Evolutionary conservation across 2,329 filamentous ascomycete species (phyloP), one percentile per base, ranked within the genome.

Genomic region (Sporothrix dimorphospora): DNA sequence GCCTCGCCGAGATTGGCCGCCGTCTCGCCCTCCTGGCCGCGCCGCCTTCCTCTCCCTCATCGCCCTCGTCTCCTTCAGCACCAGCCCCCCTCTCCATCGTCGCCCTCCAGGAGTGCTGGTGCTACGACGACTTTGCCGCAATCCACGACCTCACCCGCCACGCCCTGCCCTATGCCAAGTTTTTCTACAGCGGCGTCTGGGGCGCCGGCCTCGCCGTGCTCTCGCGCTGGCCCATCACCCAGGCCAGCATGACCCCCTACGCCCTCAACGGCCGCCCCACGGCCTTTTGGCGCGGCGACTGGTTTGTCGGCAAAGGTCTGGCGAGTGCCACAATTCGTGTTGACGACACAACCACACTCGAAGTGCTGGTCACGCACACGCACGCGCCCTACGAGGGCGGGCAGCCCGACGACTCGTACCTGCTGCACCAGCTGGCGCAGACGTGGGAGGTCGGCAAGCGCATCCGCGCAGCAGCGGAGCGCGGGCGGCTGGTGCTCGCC

Each of bases 231-330:
- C 94, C 95, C 27, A 94, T 99, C 75, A 91, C 93, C 77, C 92
- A 97, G 83, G 94, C 91, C 81, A 90, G 87, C 78, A 97, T 98
- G 94, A 87, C 89, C 76, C 86, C 86, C 3, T 99, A 98, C 79
- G 90, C 94, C n/a, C 86, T 99, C 70, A 98, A 97, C 80, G 96
- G 96, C 21, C 88, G 95, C 21, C 96, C 96, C 6, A 95, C 94
- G 11, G 95, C 95, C 4, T 97, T 98, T 82, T 98, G 92, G 83
- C 87, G 95, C 73, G 96, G 96, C 12, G 95, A 98, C 81, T 98
- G 95, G 94, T 98, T 90, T 79, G 94, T 98, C 11, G 96, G 96
- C 0, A 98, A 98, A 80, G 96, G 96, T 19, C 90, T 98, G 55
- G 96, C 95, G 7, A 92, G 89, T 78, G 95, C 95, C 2, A 88